Evolutionary conservation across 1,284 basidiomycete species (phyloP), one percentile per base, ranked within the genome.

Genomic region (Lignosus rhinocerotis): DNA sequence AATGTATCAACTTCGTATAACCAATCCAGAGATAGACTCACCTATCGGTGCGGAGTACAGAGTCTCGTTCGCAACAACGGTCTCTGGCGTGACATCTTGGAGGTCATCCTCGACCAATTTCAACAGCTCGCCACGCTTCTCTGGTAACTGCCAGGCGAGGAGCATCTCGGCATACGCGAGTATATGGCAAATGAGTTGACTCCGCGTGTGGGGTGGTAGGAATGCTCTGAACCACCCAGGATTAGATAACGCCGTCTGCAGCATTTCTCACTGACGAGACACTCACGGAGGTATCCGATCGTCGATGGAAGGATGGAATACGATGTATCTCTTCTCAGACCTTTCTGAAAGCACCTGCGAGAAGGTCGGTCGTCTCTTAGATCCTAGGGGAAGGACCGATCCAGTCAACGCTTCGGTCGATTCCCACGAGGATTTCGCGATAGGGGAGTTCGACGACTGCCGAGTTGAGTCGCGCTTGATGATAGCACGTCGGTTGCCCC

Each of bases 151-250:
- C 84, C 89, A 90, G 43, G 86, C 76, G 60, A 88, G 84, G 12
- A 94, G 75, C 65, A 88, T 78, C 61, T 94, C 90, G 1, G 87
- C 87, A 69, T 93, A 94, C 0, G 80, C 78, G 41, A 86, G 72
- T n/a, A 91, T 75, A 69, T 92, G 88, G 10, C 74, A 73, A 33
- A 79, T 70, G 53, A 89, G 75, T 64, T 86, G 85, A 17, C 53
- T 60, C 4, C 67, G 64, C 39, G 70, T 51, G 30, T 60, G 49
- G 6, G 63, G 47, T 8, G 69, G 62, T 7, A 71, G 31, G 47
- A 58, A 54, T n/a, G 62, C 46, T 16, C 62, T 64, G 21, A 16
- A 30, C 41, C n/a, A 31, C 9, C 25, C 25, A 4, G 4, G 25
- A 2, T 25, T 25, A 25, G 25, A 4, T 25, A 25, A 25, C 25